Base-by-base conservation (phyloP, 2,329 filamentous ascomycete species). In the Aspergillus quadrilineatus region DNA sequence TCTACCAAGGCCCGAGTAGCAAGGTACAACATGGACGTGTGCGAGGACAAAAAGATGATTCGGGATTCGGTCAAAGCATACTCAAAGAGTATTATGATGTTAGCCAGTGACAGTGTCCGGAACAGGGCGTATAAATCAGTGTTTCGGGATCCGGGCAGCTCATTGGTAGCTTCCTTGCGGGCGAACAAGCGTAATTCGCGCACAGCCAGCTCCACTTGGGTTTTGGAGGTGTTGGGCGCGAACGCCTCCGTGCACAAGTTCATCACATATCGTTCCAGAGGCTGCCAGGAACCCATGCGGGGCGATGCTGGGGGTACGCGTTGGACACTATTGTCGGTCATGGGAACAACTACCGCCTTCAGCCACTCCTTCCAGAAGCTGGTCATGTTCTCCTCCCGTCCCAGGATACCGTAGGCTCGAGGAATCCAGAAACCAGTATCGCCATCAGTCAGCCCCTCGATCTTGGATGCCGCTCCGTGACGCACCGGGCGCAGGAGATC, bases 281-380 rank as follows among this genome's bases (percentile, higher is more conserved):
- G 94, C 72, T 97, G 93, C 94, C 94, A 99, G 69, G 92, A 86
- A 44, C 94, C 94, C 62, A 96, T 86, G 67, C 87, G 90, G 10
- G 94, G 92, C 4, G 93, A 97, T 73, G 89, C 96, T 8, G 90
- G 81, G 6, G 94, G 91, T 6, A 99, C 86, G 55, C 92, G 84
- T 63, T 94, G 77, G 30, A 99, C 81, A 12, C 82, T 86, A 17
- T 93, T 91, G 69, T 96, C 92, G 1, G 87, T 92, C 94, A 97
- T 99, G 29, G 94, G 94, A 22, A 96, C 90, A n/a, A 94, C 81
- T 8, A 97, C 84, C 6, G 93, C 92, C 73, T 91, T 89, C 47
- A 99, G 82, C 94, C 94, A 99, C 72, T 99, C 94, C 74, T 97
- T 97, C 92, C 93, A 99, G 76, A 99, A 97, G 32, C 86, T 85